Percentiles rank a stretch among this genome's conserved stretches.
Conservation (phyloP, 2,329 filamentous ascomycete species). For the Epichloe bromicola region DNA sequence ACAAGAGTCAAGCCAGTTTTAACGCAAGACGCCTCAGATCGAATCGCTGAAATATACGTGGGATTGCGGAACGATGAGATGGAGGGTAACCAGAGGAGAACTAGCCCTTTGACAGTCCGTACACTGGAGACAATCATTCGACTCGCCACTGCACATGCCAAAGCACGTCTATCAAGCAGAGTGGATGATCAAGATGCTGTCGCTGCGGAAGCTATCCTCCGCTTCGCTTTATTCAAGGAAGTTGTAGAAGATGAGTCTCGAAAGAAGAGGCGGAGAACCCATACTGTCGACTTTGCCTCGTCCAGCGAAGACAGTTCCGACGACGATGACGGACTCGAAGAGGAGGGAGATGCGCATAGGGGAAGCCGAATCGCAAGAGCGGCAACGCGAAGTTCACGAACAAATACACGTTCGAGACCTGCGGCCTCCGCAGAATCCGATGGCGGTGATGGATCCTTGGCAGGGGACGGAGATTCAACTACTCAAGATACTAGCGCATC, state of each 20-base stretch:
- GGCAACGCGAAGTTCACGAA: slow-evolving; percentile 7
- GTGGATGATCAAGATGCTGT: slow-evolving; percentile 84
- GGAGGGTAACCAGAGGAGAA: slow-evolving; percentile 84
- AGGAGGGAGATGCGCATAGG: slow-evolving; percentile 47
- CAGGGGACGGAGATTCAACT: neutral
- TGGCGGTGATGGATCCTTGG: slow-evolving; percentile 17
- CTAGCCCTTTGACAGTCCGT: slow-evolving; percentile 90
- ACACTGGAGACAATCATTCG: slow-evolving; percentile 97
- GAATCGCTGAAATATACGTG: slow-evolving; percentile 84
- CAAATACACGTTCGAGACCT: neutral
- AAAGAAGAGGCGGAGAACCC: slow-evolving; percentile 68
- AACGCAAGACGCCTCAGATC: slow-evolving; percentile 81
- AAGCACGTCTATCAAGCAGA: slow-evolving; percentile 72
- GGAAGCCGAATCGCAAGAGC: slow-evolving; percentile 19
- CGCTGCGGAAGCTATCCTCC: slow-evolving; percentile 76
- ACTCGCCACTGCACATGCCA: slow-evolving; percentile 90
- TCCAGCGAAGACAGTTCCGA: slow-evolving; percentile 46
- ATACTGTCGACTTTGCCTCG: slow-evolving; percentile 42
- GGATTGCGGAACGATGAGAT: slow-evolving; percentile 91
- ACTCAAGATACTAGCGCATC: neutral
- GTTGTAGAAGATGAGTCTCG: slow-evolving; percentile 67
- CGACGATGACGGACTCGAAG: slow-evolving; percentile 40
- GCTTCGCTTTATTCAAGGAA: slow-evolving; percentile 96
- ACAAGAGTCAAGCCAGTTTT: slow-evolving; percentile 77
- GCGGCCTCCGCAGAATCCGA: slow-evolving; percentile 13